These are phyloP conservation scores for Globisporangium heterothallicum DNA, from an alignment of 352 stramenopile species.

Conservation along the genomic window DNA sequence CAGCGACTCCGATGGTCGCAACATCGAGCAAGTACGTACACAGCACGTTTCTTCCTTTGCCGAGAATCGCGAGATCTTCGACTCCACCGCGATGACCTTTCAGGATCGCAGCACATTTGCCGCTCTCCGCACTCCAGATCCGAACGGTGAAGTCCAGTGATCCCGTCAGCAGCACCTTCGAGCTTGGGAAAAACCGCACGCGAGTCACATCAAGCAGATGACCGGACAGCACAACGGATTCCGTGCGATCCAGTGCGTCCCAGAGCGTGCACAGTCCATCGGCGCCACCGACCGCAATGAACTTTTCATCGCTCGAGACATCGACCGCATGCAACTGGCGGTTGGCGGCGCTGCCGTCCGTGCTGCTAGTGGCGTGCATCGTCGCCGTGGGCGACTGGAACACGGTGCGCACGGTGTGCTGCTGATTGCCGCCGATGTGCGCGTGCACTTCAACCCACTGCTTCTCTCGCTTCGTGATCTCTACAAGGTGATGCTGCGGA, in stretches of 20 bases:
- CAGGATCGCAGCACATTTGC: slow-evolving; percentile 49
- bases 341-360: neutral
- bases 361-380: slow-evolving; percentile 10
- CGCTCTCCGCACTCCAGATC: slow-evolving; percentile 51
- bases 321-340: slow-evolving; percentile 43
- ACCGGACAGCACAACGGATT: slow-evolving; percentile 29
- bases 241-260: slow-evolving; percentile 23
- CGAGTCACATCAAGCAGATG: slow-evolving; percentile 61
- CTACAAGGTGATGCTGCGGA: slow-evolving; percentile 18
- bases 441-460: slow-evolving; percentile 47
- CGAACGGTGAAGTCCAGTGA: slow-evolving; percentile 71
- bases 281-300: slow-evolving; percentile 43
- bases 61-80: slow-evolving; percentile 55
- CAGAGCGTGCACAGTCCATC: slow-evolving; percentile 53
- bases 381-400: slow-evolving; percentile 51
- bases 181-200: slow-evolving; percentile 63
- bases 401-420: slow-evolving; percentile 24
- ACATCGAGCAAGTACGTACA: slow-evolving; percentile 61
- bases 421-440: slow-evolving; percentile 5
- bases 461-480: slow-evolving; percentile 27
- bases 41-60: slow-evolving; percentile 59
- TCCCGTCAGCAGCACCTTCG: slow-evolving; percentile 58
- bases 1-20: too few relatives aligned
- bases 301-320: slow-evolving; percentile 44
- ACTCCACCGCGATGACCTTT: slow-evolving; percentile 54